Conservation (phyloP, 495 filamentous ascomycete species). For the Tuber aestivum region DNA sequence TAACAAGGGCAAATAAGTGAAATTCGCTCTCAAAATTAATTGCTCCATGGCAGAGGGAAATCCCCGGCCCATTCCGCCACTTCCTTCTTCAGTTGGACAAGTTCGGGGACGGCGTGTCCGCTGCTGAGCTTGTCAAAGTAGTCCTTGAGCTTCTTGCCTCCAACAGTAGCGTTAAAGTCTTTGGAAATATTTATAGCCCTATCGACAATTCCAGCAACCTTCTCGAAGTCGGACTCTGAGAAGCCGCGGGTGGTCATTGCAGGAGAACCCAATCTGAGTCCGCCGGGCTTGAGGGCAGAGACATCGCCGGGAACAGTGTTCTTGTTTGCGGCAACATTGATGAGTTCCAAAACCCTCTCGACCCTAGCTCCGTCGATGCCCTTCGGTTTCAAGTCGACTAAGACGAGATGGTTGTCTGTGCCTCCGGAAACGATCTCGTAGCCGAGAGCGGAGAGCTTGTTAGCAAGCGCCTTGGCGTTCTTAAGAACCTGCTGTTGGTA, state of each 20-base stretch:
- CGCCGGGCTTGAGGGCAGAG: constrained; percentile 85
- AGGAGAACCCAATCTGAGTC: constrained; percentile 85
- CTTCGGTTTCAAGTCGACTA: constrained; percentile 89
- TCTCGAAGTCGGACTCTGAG: constrained; percentile 73
- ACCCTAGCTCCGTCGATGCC: constrained; percentile 87
- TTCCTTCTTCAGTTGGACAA: constrained; percentile 78
- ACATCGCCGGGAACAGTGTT: constrained; percentile 96
- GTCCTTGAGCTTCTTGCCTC: constrained; percentile 78
- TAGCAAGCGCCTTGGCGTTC: constrained; percentile 80
- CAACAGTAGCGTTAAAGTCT: constrained; percentile 71
- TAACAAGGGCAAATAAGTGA: background rate
- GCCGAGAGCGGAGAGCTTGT: constrained; percentile 68
- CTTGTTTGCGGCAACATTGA: constrained; percentile 95
- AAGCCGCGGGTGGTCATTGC: constrained; percentile 98
- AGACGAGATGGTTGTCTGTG: constrained; percentile 93
- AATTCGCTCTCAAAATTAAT: constrained; percentile 43
- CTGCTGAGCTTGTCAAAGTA: constrained; percentile 78
- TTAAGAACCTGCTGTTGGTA: constrained; percentile 84
- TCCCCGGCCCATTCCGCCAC: constrained; percentile 95
- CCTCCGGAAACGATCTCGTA: constrained; percentile 89
- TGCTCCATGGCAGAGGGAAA: constrained; percentile 79
- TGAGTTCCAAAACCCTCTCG: constrained; percentile 87
- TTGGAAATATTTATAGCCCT: constrained; percentile 79
- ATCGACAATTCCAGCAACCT: constrained; percentile 91
- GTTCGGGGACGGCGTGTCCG: constrained; percentile 76